phyloP scores from a whole-genome alignment of 1,284 basidiomycete species.

The Trametes sp. region DNA sequence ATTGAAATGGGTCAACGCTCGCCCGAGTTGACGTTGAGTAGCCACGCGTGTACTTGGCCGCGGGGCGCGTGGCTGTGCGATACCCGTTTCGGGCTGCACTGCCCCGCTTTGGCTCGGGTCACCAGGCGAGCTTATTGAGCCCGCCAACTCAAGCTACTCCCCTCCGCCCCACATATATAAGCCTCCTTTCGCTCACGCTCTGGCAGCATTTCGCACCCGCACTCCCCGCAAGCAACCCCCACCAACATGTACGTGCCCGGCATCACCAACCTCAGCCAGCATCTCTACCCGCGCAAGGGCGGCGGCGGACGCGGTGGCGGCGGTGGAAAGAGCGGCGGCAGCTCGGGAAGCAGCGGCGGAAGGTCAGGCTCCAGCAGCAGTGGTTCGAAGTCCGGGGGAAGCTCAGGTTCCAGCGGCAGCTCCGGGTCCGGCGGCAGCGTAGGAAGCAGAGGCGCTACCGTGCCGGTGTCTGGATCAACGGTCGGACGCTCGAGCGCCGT shows the following conservation, averaged over 20 bases:
- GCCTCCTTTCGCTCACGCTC: not conserved
- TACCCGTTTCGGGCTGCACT: too few species aligned
- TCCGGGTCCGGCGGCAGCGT: constrained; percentile 34
- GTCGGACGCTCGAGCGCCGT: constrained; percentile 37
- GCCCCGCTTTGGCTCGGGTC: too few species aligned
- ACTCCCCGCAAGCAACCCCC: not conserved
- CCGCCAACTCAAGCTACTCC: not conserved
- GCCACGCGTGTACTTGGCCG: too few species aligned
- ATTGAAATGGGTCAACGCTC: too few species aligned
- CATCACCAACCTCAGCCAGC: constrained; percentile 35
- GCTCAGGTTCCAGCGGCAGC: constrained; percentile 32
- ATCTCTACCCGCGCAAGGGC: constrained; percentile 37
- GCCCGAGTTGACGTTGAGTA: too few species aligned
- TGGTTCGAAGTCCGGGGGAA: constrained; percentile 2
- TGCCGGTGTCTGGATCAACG: constrained; percentile 42
- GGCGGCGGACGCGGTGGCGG: constrained; percentile 37
- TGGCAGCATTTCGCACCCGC: constrained; percentile 5
- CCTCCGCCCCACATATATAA: constrained; percentile 2
- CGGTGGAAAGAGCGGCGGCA: constrained; percentile 31
- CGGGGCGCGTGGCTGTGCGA: too few species aligned
- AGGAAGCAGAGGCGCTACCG: constrained; percentile 31
- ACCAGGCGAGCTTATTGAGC: too few species aligned
- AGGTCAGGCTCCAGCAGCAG: constrained; percentile 31
- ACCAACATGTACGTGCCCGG: constrained; percentile 45
- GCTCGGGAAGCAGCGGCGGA: constrained; percentile 17